phyloP scores from a whole-genome alignment of 331 rosid species.

The Prunus yedoensis region DNA sequence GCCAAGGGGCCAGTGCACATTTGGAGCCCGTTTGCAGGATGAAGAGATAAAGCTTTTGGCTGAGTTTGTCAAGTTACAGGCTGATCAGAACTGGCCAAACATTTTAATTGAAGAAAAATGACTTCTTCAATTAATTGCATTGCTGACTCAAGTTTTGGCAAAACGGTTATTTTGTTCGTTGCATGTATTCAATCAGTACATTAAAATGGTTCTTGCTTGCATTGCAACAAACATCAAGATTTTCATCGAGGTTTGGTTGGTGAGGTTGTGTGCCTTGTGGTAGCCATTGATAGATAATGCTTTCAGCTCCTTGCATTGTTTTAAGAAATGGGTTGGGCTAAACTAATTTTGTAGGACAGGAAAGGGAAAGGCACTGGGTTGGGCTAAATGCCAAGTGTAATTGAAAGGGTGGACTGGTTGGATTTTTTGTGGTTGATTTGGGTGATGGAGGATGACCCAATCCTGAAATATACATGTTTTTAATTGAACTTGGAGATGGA shows the following conservation, averaged over 20 bases:
- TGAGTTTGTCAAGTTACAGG: slow-evolving; percentile 78
- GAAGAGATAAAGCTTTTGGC: slow-evolving; percentile 83
- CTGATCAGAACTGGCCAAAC: slow-evolving; percentile 86
- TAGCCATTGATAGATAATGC: no score
- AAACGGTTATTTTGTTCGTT: neutral
- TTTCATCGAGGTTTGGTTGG: no score
- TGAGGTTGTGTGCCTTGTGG: no score
- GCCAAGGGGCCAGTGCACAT: slow-evolving; percentile 93
- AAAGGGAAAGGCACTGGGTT: neutral
- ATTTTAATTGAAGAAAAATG: slow-evolving; percentile 36
- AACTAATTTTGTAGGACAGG: neutral
- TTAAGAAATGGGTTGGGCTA: neutral
- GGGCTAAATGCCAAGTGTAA: neutral
- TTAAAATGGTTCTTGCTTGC: neutral
- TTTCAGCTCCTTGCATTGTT: no score
- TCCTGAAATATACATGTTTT: neutral
- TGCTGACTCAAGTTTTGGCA: neutral
- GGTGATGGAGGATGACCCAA: neutral
- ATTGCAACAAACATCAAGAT: no score
- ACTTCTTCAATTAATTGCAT: slow-evolving; percentile 1
- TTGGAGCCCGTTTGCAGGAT: slow-evolving; percentile 88
- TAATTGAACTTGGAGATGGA: no score
- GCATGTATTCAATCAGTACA: slow-evolving; percentile 4
- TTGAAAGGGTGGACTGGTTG: neutral
- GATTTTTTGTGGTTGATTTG: neutral